Evolutionary conservation across 73 alveolate genomes (phyloP).

Genomic region (Symbiodinium pilosum): DNA sequence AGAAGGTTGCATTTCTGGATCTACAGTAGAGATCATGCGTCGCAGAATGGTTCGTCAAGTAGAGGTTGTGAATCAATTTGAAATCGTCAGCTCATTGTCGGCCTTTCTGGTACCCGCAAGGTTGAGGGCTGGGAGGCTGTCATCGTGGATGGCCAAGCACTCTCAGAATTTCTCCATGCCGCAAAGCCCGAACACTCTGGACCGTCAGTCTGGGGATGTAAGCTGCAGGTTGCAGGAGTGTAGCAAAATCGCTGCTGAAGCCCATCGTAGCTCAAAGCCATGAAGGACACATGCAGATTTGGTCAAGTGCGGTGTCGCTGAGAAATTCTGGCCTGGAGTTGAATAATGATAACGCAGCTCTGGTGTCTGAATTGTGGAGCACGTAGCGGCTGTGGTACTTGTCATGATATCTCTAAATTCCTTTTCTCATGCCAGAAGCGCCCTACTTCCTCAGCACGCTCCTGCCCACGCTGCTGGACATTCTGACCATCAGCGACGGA

Average conservation of each 20-base stretch:
- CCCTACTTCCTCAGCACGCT: background rate
- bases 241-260: background rate
- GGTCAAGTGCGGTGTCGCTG: slow-evolving; percentile 52
- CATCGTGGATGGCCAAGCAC: slow-evolving; percentile 24
- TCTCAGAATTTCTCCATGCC: slow-evolving; percentile 17
- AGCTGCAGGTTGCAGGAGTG: background rate
- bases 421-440: background rate
- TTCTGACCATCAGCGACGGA: background rate
- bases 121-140: slow-evolving; percentile 65
- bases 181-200: slow-evolving; percentile 25
- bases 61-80: too few relatives aligned
- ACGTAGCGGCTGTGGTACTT: too few relatives aligned
- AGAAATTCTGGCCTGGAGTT: slow-evolving; percentile 3
- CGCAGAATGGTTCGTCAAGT: too few relatives aligned
- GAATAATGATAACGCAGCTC: too few relatives aligned
- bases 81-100: background rate
- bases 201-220: background rate
- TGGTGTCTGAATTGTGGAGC: too few relatives aligned
- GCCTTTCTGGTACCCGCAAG: background rate
- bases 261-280: background rate
- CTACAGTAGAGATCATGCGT: too few relatives aligned
- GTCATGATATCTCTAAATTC: background rate
- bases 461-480: slow-evolving; percentile 25
- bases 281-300: background rate
- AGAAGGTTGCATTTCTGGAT: too few relatives aligned